These are phyloP conservation scores for Pilobolus umbonatus DNA, from an alignment of 192 early-diverging fungal species.

Conservation along the genomic window DNA sequence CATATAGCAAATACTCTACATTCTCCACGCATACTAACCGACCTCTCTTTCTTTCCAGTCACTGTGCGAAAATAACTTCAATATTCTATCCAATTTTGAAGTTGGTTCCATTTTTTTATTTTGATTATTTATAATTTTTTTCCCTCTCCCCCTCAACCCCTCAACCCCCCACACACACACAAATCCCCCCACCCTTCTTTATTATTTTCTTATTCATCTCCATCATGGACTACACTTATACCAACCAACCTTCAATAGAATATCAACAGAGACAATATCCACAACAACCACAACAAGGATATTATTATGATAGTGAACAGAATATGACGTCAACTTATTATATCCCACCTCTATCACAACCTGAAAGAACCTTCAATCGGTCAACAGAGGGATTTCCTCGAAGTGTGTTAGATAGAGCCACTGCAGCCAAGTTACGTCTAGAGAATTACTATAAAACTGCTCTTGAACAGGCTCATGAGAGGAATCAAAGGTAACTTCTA, in stretches of 20 bases:
- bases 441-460: conserved; percentile 90
- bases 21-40: too few species aligned
- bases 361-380: conserved; percentile 54
- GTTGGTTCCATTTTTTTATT: too few species aligned
- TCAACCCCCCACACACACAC: too few species aligned
- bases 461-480: conserved; percentile 85
- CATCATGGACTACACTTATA: conserved; percentile 17
- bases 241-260: conserved; percentile 8
- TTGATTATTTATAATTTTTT: too few species aligned
- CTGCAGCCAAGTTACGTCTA: conserved; percentile 85
- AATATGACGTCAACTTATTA: conserved; percentile 28
- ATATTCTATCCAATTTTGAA: too few species aligned
- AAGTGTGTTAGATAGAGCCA: conserved; percentile 78
- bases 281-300: conserved; percentile 23
- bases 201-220: neutral
- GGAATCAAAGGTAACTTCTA: conserved; percentile 68
- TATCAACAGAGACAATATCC: conserved; percentile 20
- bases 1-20: too few species aligned
- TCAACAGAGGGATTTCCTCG: conserved; percentile 76
- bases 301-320: conserved; percentile 20
- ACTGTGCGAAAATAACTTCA: too few species aligned
- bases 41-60: too few species aligned
- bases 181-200: too few species aligned
- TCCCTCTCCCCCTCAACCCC: too few species aligned
- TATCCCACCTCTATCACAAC: conserved; percentile 10